Evolutionary conservation across 2,329 filamentous ascomycete genomes (phyloP), one percentile per base, ranked within the genome.

Genomic region (Aquanectria penicillioides): DNA sequence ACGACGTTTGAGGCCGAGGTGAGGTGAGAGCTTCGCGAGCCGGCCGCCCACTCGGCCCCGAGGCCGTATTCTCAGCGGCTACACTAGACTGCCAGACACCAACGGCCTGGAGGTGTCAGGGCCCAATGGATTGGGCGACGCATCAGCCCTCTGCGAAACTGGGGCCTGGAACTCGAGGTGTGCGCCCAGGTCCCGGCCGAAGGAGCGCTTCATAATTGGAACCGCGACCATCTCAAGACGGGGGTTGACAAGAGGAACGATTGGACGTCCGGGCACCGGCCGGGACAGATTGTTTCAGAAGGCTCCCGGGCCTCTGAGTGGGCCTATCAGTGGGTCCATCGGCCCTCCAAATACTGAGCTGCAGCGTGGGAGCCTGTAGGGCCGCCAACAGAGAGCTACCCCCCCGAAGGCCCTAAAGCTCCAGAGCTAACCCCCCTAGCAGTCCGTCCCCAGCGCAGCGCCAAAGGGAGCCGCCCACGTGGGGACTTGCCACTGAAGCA

Each of bases 211-310:
- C 52, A 48, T 26, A 25, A 53, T 34, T 46, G 34, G 53, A 29
- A 46, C 29, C 36, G 31, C 31, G 34, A 40, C 47, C 60, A 63
- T 61, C 57, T 68, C 63, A 59, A 64, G 65, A 62, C 68, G 33
- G 13, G 68, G 68, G 63, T 69, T 68, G 49, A 51, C 11, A 10
- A 15, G 25, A 12, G 8, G 41, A 50, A 66, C 47, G 67, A 71
- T 70, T 70, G 68, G 68, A 36, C 54, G 33, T 52, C 29, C 57
- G 28, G 22, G 28, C 33, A 31, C 37, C 44, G 61, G 41, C 56
- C 28, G 62, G 60, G 48, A 68, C 55, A 60, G 38, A 58, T 61
- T 56, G 69, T 71, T 69, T 71, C 69, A 71, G 65, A 57, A 31
- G 33, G 47, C 57, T 40, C 53, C 33, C 37, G 23, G 44, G n/a